Evolutionary conservation across 768 basidiomycete genomes (phyloP).

Genomic region (Lentinus brumalis): DNA sequence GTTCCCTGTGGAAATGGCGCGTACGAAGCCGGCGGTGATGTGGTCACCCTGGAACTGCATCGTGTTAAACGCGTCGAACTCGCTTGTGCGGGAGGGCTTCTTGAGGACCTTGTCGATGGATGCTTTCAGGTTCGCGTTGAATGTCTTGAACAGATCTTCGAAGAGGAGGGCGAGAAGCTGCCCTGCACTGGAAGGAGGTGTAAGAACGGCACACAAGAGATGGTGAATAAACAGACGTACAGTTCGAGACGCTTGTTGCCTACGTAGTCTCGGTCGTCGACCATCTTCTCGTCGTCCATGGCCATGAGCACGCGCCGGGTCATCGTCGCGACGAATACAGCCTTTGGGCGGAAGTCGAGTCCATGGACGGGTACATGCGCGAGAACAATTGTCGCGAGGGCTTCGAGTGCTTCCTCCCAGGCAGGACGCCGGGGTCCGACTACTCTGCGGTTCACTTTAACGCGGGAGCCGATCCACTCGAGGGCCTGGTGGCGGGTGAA

Average conservation of each 20-base stretch:
- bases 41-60: slow-evolving; percentile 97
- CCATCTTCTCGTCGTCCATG: slow-evolving; percentile 94
- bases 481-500: slow-evolving; percentile 93
- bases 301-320: slow-evolving; percentile 94
- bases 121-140: slow-evolving; percentile 92
- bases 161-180: slow-evolving; percentile 94
- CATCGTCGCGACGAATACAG: slow-evolving; percentile 98
- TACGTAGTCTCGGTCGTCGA: slow-evolving; percentile 98
- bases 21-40: slow-evolving; percentile 93
- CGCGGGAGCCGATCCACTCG: slow-evolving; percentile 92
- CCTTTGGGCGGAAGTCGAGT: slow-evolving; percentile 90
- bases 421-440: slow-evolving; percentile 82
- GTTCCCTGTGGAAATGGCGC: slow-evolving; percentile 98
- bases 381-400: slow-evolving; percentile 94
- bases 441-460: slow-evolving; percentile 82
- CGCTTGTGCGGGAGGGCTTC: slow-evolving; percentile 90
- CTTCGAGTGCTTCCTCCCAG: slow-evolving; percentile 95
- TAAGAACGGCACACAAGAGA: neutral
- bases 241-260: slow-evolving; percentile 98
- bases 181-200: slow-evolving; percentile 68
- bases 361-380: slow-evolving; percentile 93
- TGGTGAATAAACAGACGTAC: slow-evolving; percentile 49
- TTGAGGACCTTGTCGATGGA: slow-evolving; percentile 97
- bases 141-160: slow-evolving; percentile 98
- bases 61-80: slow-evolving; percentile 92